These are phyloP conservation scores for Alternaria sp. DNA, from an alignment of 2,329 filamentous ascomycete species.

Conservation along the genomic window DNA sequence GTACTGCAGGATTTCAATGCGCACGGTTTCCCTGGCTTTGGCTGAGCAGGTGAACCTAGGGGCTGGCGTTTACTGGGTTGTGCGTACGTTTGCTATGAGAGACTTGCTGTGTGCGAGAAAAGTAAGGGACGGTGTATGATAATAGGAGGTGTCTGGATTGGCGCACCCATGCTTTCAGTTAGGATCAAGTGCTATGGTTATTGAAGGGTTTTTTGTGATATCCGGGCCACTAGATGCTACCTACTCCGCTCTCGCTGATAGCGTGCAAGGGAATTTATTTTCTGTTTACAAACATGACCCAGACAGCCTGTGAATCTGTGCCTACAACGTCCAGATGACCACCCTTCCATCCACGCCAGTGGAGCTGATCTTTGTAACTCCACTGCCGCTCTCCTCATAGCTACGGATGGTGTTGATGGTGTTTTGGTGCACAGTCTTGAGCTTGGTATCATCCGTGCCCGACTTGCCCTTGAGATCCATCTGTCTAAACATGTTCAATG, in stretches of 20 bases:
- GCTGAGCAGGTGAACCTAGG: constrained; percentile 11
- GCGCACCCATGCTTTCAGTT: neutral
- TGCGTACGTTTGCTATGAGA: neutral
- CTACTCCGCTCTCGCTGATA: constrained; percentile 25
- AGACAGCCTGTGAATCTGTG: neutral
- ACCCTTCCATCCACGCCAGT: constrained; percentile 59
- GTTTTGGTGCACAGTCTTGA: constrained; percentile 97
- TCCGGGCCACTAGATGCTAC: constrained; percentile 19
- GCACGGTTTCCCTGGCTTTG: constrained; percentile 42
- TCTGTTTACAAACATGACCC: neutral
- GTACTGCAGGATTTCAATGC: constrained; percentile 31
- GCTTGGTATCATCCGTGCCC: constrained; percentile 80
- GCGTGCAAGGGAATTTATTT: constrained; percentile 15
- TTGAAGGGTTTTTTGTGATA: constrained; percentile 9
- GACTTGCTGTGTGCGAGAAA: neutral
- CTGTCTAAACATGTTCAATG: constrained; percentile 96
- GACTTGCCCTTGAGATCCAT: constrained; percentile 96
- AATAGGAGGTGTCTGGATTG: neutral
- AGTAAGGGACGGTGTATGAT: constrained; percentile 8
- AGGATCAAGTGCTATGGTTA: neutral
- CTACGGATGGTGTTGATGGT: constrained; percentile 85
- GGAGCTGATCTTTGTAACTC: constrained; percentile 81
- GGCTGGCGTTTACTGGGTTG: neutral
- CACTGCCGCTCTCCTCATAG: constrained; percentile 71
- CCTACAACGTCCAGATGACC: constrained; percentile 58